Conservation (phyloP, 306 rosid genomes). For the Ammopiptanthus mongolicus region DNA sequence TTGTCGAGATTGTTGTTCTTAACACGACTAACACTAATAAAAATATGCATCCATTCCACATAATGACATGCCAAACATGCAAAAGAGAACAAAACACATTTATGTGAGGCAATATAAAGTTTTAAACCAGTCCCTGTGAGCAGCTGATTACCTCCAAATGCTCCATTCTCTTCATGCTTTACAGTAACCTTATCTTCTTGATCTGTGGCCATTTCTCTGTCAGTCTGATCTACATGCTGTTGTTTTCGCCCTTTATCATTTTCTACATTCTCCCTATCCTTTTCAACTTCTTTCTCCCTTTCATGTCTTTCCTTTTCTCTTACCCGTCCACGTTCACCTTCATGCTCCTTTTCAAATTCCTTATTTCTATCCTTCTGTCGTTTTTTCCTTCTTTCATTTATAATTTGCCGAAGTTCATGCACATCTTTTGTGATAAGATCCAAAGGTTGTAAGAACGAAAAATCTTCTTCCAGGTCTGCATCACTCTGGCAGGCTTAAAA, state of each 20-base stretch:
- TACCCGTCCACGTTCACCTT: constrained; percentile 40
- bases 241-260: constrained; percentile 58
- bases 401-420: constrained; percentile 66
- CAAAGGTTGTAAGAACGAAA: constrained; percentile 79
- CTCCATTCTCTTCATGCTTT: constrained; percentile 31
- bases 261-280: constrained; percentile 46
- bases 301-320: constrained; percentile 55
- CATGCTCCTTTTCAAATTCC: constrained; percentile 45
- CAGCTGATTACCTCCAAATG: constrained; percentile 26
- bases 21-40: too few species aligned
- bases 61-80: constrained; percentile 18
- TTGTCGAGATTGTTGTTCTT: too few species aligned
- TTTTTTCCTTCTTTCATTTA: constrained; percentile 65
- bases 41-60: neutral
- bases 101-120: neutral
- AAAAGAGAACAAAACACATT: constrained; percentile 6
- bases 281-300: constrained; percentile 46
- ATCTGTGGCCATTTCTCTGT: constrained; percentile 22
- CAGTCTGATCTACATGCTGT: constrained; percentile 22
- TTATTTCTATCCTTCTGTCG: constrained; percentile 58
- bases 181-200: constrained; percentile 23
- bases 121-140: constrained; percentile 1
- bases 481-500: constrained; percentile 91
- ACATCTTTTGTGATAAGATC: constrained; percentile 94
- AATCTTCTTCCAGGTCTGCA: constrained; percentile 84